phyloP scores from a whole-genome alignment of 1,284 basidiomycete genomes.

The Ustanciosporium gigantosporum region DNA sequence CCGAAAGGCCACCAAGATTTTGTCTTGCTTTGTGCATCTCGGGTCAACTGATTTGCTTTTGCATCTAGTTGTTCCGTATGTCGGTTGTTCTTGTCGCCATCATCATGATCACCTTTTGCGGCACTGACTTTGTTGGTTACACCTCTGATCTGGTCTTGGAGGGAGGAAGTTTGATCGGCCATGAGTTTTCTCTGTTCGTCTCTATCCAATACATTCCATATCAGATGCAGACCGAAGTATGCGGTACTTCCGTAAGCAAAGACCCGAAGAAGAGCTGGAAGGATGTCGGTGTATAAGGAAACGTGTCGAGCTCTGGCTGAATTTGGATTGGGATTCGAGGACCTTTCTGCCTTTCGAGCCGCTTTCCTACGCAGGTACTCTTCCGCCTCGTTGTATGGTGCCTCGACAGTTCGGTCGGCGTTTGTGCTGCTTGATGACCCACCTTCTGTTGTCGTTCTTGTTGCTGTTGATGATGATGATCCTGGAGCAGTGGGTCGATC shows the following conservation, averaged over 20 bases:
- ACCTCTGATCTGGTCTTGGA: conserved; percentile 31
- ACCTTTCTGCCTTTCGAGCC: conserved; percentile 8
- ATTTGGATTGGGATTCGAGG: conserved; percentile 9
- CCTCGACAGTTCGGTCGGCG: conserved; percentile 1
- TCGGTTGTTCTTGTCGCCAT: too few species aligned
- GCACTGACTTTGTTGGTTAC: not conserved
- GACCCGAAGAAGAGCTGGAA: conserved; percentile 51
- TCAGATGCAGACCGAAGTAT: conserved; percentile 57
- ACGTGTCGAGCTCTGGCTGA: conserved; percentile 34
- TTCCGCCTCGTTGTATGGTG: conserved; percentile 26
- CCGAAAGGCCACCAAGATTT: too few species aligned
- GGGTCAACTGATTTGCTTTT: too few species aligned
- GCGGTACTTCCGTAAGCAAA: conserved; percentile 53
- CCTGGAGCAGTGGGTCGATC: too few species aligned
- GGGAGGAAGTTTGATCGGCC: conserved; percentile 11
- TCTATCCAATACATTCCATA: conserved; percentile 48
- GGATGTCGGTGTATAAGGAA: conserved; percentile 51
- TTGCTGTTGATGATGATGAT: too few species aligned
- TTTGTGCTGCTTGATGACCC: too few species aligned
- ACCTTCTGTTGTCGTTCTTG: too few species aligned
- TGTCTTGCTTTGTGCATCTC: too few species aligned
- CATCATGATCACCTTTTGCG: too few species aligned
- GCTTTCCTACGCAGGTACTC: conserved; percentile 31
- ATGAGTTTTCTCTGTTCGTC: conserved; percentile 40
- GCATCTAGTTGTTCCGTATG: too few species aligned